Percentiles rank a stretch among this genome's conserved stretches.
Conservation (phyloP, 1,139 yeast genomes). For the Casaregolazyma lundiana region DNA sequence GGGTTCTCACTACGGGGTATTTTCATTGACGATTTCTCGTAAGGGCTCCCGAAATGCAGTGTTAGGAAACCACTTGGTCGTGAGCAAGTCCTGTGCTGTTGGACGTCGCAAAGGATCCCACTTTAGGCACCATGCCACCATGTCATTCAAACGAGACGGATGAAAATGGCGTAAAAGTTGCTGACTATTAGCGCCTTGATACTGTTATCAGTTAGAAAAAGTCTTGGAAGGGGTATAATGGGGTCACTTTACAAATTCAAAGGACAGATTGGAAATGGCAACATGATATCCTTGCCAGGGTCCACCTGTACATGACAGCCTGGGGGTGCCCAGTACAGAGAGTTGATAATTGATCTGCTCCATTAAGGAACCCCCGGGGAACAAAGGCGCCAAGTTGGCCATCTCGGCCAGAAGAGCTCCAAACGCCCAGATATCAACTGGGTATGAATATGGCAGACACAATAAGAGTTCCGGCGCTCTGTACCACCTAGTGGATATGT, state of each 20-base stretch:
- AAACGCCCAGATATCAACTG: conserved; percentile 93
- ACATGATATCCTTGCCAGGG: conserved; percentile 22
- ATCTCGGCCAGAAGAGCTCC: conserved; percentile 83
- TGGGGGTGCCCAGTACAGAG: conserved; percentile 53
- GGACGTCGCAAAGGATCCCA: conserved; percentile 61
- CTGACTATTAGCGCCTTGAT: background rate
- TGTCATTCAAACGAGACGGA: background rate
- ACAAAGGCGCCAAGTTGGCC: conserved; percentile 69
- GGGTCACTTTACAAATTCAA: conserved; percentile 6
- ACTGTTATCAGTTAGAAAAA: background rate
- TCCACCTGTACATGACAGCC: conserved; percentile 26
- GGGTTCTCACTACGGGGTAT: background rate
- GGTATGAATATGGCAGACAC: conserved; percentile 59
- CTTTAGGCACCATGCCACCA: conserved; percentile 27
- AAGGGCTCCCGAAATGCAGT: background rate
- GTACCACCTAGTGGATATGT: conserved; percentile 95
- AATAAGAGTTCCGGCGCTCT: conserved; percentile 88
- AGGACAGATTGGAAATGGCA: conserved; percentile 7
- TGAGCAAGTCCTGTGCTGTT: conserved; percentile 61
- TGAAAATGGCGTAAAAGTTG: background rate
- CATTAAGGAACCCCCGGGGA: conserved; percentile 75
- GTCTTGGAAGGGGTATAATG: background rate
- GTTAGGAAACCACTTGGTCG: conserved; percentile 52
- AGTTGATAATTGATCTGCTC: conserved; percentile 66
- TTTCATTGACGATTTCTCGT: background rate